phyloP scores from a whole-genome alignment of 495 filamentous ascomycete species.

The Aspergillus cavernicola region DNA sequence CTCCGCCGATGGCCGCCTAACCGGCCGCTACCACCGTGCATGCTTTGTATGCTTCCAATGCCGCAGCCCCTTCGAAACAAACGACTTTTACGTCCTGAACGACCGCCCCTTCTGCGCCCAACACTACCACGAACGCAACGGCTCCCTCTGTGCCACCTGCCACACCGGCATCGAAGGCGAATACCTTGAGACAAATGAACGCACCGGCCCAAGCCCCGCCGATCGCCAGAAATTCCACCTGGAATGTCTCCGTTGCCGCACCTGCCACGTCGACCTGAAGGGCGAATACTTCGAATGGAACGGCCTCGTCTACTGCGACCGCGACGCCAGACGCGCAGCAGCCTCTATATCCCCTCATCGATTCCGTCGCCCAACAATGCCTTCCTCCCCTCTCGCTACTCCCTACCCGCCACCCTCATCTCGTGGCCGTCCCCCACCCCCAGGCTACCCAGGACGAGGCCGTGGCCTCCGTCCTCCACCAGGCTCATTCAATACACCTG shows the following conservation, averaged over 20 bases:
- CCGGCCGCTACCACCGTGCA: conserved; percentile 86
- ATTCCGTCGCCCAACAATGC: conserved; percentile 29
- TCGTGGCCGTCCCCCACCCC: conserved; percentile 21
- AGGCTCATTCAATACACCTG: conserved; percentile 15
- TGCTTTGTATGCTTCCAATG: conserved; percentile 94
- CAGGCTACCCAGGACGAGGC: conserved; percentile 25
- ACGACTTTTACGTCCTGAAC: conserved; percentile 88
- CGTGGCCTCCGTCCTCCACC: conserved; percentile 21
- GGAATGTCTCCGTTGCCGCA: conserved; percentile 74
- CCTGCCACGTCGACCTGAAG: conserved; percentile 48
- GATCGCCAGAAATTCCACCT: conserved; percentile 78
- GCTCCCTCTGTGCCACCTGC: conserved; percentile 76
- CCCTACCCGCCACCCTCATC: not conserved
- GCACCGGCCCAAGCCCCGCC: conserved; percentile 38
- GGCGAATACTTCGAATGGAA: conserved; percentile 72
- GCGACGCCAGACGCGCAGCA: conserved; percentile 69
- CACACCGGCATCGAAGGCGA: conserved; percentile 86
- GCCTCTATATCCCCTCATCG: conserved; percentile 34
- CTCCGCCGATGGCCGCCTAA: conserved; percentile 87
- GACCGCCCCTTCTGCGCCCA: conserved; percentile 86
- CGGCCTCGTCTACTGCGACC: conserved; percentile 72
- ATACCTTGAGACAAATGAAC: conserved; percentile 75
- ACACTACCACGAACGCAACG: conserved; percentile 91
- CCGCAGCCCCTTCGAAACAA: conserved; percentile 72
- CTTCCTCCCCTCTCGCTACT: conserved; percentile 27